phyloP scores from a whole-genome alignment of 257 asterid genomes.

The Solanum raphanifolium region DNA sequence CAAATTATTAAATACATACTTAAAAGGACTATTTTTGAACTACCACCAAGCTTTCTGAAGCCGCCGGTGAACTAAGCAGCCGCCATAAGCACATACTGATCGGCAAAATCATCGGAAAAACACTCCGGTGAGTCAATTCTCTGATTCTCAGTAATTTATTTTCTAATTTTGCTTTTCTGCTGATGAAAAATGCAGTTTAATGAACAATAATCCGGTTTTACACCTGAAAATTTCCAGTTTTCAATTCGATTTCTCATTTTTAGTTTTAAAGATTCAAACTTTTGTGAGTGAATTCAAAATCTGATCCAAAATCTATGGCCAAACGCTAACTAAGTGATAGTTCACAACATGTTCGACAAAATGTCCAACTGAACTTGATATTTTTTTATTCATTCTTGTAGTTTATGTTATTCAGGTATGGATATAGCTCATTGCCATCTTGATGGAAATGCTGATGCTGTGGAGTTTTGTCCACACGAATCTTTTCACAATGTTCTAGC shows the following conservation, averaged over 20 bases:
- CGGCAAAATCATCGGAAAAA: neutral
- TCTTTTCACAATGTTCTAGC: conserved; percentile 59
- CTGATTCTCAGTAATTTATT: neutral
- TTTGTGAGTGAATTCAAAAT: neutral
- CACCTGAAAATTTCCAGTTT: neutral
- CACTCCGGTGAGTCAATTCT: neutral
- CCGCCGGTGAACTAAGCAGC: neutral
- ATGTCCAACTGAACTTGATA: neutral
- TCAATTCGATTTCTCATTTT: neutral
- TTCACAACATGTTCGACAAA: neutral
- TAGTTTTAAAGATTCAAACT: neutral
- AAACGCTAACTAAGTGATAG: neutral
- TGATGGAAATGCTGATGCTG: conserved; percentile 95
- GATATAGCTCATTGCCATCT: conserved; percentile 50
- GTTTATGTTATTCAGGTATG: conserved; percentile 22
- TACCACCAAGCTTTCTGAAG: neutral
- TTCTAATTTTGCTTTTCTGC: neutral
- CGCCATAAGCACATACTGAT: neutral
- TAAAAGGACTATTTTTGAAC: neutral
- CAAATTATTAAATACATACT: neutral
- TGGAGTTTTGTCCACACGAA: conserved; percentile 79
- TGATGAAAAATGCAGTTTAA: neutral
- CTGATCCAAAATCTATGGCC: neutral
- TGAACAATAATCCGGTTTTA: neutral
- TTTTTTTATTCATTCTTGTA: neutral